These are phyloP conservation scores for Pseudohyphozyma bogoriensis DNA, from an alignment of 768 basidiomycete species.

Conservation along the genomic window DNA sequence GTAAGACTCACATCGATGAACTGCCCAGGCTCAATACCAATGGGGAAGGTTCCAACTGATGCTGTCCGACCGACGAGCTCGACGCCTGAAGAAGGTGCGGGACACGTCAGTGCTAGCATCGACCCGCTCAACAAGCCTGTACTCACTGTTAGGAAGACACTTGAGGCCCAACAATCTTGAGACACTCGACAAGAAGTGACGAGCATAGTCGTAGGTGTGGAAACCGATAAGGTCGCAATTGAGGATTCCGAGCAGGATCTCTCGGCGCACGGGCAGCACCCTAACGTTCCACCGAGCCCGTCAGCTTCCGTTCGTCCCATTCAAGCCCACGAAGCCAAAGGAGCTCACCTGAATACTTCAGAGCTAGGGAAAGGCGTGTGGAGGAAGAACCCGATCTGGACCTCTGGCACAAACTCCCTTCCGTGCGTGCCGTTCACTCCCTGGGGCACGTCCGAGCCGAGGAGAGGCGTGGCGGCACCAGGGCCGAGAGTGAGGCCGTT, in stretches of 20 bases:
- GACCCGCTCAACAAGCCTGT: too few species aligned
- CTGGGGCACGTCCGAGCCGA: neutral
- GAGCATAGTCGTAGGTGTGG: constrained; percentile 99
- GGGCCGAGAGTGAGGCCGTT: constrained; percentile 48
- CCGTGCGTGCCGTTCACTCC: constrained; percentile 28
- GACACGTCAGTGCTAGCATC: neutral
- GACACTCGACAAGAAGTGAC: constrained; percentile 96
- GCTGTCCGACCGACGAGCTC: constrained; percentile 90
- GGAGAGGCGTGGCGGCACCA: neutral
- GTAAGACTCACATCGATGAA: constrained; percentile 60
- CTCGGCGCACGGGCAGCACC: constrained; percentile 89
- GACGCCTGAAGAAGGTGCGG: constrained; percentile 45
- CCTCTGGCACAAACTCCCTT: constrained; percentile 31
- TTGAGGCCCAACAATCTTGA: constrained; percentile 89
- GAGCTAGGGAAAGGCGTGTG: constrained; percentile 97
- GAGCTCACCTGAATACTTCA: constrained; percentile 81
- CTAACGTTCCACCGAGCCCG: constrained; percentile 41
- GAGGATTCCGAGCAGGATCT: constrained; percentile 90
- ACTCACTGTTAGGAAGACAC: constrained; percentile 78
- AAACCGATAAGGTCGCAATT: constrained; percentile 97
- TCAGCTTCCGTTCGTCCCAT: neutral
- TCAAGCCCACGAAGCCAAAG: constrained; percentile 8
- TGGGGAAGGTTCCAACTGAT: constrained; percentile 97
- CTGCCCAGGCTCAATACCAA: constrained; percentile 89
- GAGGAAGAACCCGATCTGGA: constrained; percentile 97